These are phyloP conservation scores for Aschersonia sp. DNA, from an alignment of 2,329 filamentous ascomycete genomes.

Conservation along the genomic window DNA sequence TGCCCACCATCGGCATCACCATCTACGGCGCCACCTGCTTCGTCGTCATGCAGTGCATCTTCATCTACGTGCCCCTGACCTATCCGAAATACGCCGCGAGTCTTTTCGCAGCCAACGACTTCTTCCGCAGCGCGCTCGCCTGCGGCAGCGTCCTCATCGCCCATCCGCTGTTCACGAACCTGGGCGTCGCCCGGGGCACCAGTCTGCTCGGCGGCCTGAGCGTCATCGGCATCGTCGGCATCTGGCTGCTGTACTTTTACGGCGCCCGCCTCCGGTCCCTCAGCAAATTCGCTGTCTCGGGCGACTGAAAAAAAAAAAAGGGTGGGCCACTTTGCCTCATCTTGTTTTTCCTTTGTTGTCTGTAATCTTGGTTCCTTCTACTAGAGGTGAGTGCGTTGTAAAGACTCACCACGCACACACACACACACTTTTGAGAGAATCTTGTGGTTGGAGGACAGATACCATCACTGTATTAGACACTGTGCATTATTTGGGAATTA, in stretches of 20 bases:
- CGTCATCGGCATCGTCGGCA: constrained; percentile 39
- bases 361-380: no score
- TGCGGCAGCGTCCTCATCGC: constrained; percentile 46
- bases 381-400: no score
- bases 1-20: constrained; percentile 40
- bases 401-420: no score
- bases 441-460: no score
- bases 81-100: constrained; percentile 43
- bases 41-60: constrained; percentile 44
- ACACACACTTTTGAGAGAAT: no score
- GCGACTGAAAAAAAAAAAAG: neutral
- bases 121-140: constrained; percentile 42
- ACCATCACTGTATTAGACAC: no score
- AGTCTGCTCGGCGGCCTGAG: constrained; percentile 41
- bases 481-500: no score
- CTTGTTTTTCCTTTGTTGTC: no score
- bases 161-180: constrained; percentile 44
- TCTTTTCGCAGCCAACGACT: constrained; percentile 47
- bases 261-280: constrained; percentile 38
- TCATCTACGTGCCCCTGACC: constrained; percentile 41
- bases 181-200: constrained; percentile 43
- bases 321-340: neutral
- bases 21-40: constrained; percentile 38
- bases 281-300: constrained; percentile 39
- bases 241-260: constrained; percentile 44